These are phyloP conservation scores for Spathaspora passalidarum DNA, from an alignment of 805 yeast species.

Conservation along the genomic window DNA sequence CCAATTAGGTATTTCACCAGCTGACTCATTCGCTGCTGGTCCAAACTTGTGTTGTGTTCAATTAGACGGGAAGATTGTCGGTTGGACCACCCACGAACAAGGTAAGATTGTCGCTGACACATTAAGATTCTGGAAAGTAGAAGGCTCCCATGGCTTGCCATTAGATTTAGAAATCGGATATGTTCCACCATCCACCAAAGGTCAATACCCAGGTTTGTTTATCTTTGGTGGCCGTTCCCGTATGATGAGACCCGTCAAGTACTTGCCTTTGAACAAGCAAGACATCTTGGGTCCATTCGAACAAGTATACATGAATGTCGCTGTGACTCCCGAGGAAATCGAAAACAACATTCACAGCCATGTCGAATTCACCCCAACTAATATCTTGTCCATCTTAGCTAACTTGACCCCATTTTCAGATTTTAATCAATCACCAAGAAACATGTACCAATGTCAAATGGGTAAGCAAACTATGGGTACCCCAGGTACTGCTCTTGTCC, in stretches of 20 bases:
- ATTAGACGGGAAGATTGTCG: conserved; percentile 86
- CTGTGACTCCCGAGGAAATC: conserved; percentile 91
- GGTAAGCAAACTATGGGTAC: conserved; percentile 99
- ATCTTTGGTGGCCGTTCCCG: conserved; percentile 90
- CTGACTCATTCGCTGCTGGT: conserved; percentile 81
- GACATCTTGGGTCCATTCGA: conserved; percentile 97
- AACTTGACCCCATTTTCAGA: conserved; percentile 97
- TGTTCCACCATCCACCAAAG: conserved; percentile 93
- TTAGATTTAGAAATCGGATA: conserved; percentile 87
- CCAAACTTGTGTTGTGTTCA: conserved; percentile 88
- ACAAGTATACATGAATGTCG: conserved; percentile 95
- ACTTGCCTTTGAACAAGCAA: conserved; percentile 76
- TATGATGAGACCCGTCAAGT: conserved; percentile 94
- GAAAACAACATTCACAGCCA: conserved; percentile 79
- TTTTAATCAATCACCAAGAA: conserved; percentile 98
- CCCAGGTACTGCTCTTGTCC: conserved; percentile 92
- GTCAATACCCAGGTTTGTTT: conserved; percentile 96
- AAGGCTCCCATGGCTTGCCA: conserved; percentile 76
- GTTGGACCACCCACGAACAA: conserved; percentile 91
- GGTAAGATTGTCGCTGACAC: conserved; percentile 87
- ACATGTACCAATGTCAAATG: conserved; percentile 99
- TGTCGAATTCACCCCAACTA: conserved; percentile 93
- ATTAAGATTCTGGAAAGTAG: conserved; percentile 87
- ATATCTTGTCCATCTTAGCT: conserved; percentile 90
- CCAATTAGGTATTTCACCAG: conserved; percentile 76